Conservation (phyloP, 345 rosid genomes). For the Eutrema japonicum region DNA sequence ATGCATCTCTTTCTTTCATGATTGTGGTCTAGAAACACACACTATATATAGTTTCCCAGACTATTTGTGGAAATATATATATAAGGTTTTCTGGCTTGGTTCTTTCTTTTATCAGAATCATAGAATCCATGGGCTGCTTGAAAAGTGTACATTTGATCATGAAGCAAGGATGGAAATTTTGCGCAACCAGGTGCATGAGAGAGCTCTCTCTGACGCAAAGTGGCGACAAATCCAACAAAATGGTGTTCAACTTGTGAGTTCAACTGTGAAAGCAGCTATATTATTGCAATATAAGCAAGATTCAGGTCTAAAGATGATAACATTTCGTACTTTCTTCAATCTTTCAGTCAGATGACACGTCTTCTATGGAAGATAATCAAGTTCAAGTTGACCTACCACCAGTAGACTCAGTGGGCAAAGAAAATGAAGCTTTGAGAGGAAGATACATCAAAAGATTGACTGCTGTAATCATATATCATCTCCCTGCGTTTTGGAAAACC, state of each 20-base stretch:
- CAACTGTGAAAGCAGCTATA: slow-evolving; percentile 11
- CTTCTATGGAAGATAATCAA: slow-evolving; percentile 49
- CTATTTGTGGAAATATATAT: neutral
- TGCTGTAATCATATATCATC: slow-evolving; percentile 75
- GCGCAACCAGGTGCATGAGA: slow-evolving; percentile 67
- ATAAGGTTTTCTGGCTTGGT: slow-evolving; percentile 27
- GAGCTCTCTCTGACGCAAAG: slow-evolving; percentile 80
- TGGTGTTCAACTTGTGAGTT: slow-evolving; percentile 63
- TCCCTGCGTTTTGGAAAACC: slow-evolving; percentile 94
- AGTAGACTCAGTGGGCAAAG: slow-evolving; percentile 61
- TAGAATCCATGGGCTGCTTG: slow-evolving; percentile 90
- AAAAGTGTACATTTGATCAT: slow-evolving; percentile 89
- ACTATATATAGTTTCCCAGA: neutral
- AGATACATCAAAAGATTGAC: slow-evolving; percentile 80
- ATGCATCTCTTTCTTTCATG: neutral
- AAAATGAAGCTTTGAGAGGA: slow-evolving; percentile 83
- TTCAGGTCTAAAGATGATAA: slow-evolving; percentile 24
- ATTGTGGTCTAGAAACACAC: neutral
- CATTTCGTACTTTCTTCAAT: slow-evolving; percentile 22
- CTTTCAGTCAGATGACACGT: slow-evolving; percentile 60
- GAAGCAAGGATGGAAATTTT: slow-evolving; percentile 81
- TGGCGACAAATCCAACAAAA: slow-evolving; percentile 91
- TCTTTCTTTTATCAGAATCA: slow-evolving; percentile 61
- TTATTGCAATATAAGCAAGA: slow-evolving; percentile 7
- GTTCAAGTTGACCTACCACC: slow-evolving; percentile 58